Evolutionary conservation across 345 rosid genomes (phyloP).

Genomic region (Brassica rapa): DNA sequence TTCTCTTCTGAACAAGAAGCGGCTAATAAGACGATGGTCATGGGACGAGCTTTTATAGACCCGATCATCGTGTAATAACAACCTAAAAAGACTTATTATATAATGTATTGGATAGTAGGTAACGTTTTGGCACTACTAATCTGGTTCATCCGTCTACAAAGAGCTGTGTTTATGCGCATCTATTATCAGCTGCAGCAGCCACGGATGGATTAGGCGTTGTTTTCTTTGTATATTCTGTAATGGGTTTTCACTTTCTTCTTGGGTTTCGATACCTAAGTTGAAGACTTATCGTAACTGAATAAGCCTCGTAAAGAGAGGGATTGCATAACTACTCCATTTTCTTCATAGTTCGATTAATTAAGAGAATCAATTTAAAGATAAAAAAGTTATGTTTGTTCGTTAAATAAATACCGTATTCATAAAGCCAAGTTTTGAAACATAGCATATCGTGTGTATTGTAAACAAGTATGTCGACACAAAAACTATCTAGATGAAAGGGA

Average conservation of each 20-base stretch:
- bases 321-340: background rate
- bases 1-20: conserved; percentile 32
- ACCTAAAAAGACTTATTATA: conserved; percentile 33
- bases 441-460: background rate
- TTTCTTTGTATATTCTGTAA: conserved; percentile 30
- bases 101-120: conserved; percentile 35
- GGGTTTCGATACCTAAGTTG: background rate
- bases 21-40: conserved; percentile 24
- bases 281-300: conserved; percentile 16
- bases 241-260: conserved; percentile 5
- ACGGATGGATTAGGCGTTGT: conserved; percentile 20
- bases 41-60: conserved; percentile 46
- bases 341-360: background rate
- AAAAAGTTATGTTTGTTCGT: background rate
- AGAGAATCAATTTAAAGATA: background rate
- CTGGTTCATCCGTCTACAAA: conserved; percentile 56
- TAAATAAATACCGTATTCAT: background rate
- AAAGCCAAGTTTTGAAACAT: background rate
- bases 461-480: background rate
- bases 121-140: conserved; percentile 7
- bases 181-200: conserved; percentile 57
- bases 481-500: background rate
- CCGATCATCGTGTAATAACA: conserved; percentile 30
- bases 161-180: conserved; percentile 70
- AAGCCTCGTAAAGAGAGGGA: background rate